These are phyloP conservation scores for Rhizophagus sp. DNA, from an alignment of 192 early-diverging fungal species.

Conservation along the genomic window DNA sequence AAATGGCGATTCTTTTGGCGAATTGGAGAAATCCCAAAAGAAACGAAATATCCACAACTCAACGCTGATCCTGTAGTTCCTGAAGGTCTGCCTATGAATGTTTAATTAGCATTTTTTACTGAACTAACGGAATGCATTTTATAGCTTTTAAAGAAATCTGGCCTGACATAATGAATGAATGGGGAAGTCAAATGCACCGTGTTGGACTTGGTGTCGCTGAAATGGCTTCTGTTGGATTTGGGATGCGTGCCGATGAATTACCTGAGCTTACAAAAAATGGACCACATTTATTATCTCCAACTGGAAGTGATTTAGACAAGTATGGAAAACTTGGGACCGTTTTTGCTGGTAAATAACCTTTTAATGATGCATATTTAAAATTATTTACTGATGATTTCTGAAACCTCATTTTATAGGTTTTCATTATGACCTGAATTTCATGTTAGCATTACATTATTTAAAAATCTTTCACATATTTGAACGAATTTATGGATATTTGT, in stretches of 20 bases:
- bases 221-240: conserved; percentile 68
- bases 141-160: conserved; percentile 66
- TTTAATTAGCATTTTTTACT: not conserved
- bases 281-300: conserved; percentile 72
- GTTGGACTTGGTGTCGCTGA: conserved; percentile 55
- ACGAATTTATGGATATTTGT: not conserved
- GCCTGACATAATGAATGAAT: conserved; percentile 60
- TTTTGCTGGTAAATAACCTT: conserved; percentile 50
- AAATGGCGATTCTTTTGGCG: conserved; percentile 79
- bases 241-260: conserved; percentile 56
- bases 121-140: not conserved
- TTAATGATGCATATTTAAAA: not conserved
- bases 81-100: conserved; percentile 36
- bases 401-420: conserved; percentile 23
- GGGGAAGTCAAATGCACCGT: conserved; percentile 60
- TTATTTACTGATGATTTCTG: not conserved
- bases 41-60: conserved; percentile 60
- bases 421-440: conserved; percentile 63
- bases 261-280: conserved; percentile 56
- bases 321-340: conserved; percentile 64
- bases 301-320: conserved; percentile 63
- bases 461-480: not conserved
- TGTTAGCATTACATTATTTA: conserved; percentile 31
- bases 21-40: conserved; percentile 54
- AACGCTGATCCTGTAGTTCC: conserved; percentile 68